Percentiles rank a stretch among this genome's conserved stretches.
Conservation (phyloP, 2,329 filamentous ascomycete species). For the Diaporthe amygdali region DNA sequence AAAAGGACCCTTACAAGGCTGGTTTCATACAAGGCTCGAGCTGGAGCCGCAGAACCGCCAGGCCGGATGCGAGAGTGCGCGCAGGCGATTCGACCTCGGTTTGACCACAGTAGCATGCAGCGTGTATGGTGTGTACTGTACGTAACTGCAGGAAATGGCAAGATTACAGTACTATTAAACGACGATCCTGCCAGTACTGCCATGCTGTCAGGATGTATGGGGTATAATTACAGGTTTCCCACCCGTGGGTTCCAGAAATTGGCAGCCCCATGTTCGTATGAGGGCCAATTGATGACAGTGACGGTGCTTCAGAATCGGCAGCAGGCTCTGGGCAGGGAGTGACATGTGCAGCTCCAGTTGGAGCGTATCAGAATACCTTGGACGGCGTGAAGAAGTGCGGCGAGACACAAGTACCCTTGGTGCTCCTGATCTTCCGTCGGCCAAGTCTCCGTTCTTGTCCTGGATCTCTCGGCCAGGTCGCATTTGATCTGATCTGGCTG, state of each 20-base stretch:
- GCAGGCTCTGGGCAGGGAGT: constrained; percentile 2
- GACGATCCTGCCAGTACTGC: constrained; percentile 7
- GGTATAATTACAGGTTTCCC: not conserved
- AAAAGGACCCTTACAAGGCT: not conserved
- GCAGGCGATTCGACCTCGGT: not conserved
- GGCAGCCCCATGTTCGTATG: constrained; percentile 11
- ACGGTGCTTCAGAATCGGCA: constrained; percentile 3
- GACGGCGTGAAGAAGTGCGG: not conserved
- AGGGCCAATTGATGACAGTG: constrained; percentile 16
- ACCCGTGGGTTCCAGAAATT: constrained; percentile 11
- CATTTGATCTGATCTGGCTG: not conserved
- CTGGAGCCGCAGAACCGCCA: constrained; percentile 1
- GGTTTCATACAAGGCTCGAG: not conserved
- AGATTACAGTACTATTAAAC: not conserved
- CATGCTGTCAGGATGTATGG: not conserved
- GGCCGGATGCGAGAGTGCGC: not conserved
- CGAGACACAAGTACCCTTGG: not conserved
- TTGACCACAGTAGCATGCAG: not conserved
- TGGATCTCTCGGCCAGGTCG: not conserved
- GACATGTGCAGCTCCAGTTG: not conserved
- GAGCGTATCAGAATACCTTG: not conserved
- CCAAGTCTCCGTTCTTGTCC: constrained; percentile 2
- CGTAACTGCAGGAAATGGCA: not conserved
- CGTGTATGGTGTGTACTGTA: no score
- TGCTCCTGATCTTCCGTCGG: not conserved